These are phyloP conservation scores for Bacidia rubella DNA, from an alignment of 495 filamentous ascomycete species.

Conservation along the genomic window DNA sequence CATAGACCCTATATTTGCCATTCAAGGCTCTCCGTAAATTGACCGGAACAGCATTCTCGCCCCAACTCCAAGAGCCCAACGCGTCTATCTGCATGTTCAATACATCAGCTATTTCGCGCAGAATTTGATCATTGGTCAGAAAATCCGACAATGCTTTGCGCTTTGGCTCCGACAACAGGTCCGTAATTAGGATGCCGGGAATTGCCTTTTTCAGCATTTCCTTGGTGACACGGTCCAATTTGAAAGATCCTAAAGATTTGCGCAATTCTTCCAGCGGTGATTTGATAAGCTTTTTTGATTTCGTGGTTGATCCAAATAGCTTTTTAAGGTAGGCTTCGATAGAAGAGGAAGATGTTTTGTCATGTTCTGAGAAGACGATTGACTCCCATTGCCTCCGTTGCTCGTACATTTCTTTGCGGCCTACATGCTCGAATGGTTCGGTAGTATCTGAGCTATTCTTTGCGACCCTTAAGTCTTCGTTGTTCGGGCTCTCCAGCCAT, in stretches of 20 bases:
- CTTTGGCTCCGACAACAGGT: slow-evolving; percentile 45
- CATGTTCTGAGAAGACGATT: slow-evolving; percentile 16
- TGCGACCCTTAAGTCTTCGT: not conserved
- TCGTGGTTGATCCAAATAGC: slow-evolving; percentile 19
- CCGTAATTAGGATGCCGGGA: slow-evolving; percentile 35
- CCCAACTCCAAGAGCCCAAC: slow-evolving; percentile 44
- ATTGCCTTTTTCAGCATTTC: slow-evolving; percentile 29
- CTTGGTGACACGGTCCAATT: slow-evolving; percentile 26
- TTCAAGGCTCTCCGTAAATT: slow-evolving; percentile 41
- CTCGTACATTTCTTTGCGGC: slow-evolving; percentile 36
- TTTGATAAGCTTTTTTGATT: slow-evolving; percentile 17
- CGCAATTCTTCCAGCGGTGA: slow-evolving; percentile 16
- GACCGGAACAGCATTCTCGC: slow-evolving; percentile 31
- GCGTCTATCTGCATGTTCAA: slow-evolving; percentile 45
- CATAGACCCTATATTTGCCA: slow-evolving; percentile 39
- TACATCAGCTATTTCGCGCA: slow-evolving; percentile 44
- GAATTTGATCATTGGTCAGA: slow-evolving; percentile 31
- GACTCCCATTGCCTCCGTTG: slow-evolving; percentile 30
- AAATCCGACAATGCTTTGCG: slow-evolving; percentile 40
- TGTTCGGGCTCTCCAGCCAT: slow-evolving; percentile 31
- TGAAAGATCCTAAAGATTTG: slow-evolving; percentile 21
- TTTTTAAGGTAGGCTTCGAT: slow-evolving; percentile 20
- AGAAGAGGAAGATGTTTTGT: slow-evolving; percentile 10
- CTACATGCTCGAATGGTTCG: slow-evolving; percentile 27
- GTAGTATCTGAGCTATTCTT: slow-evolving; percentile 3